Percentiles rank a stretch among this genome's conserved stretches.
Conservation (phyloP, 1,139 yeast species). For the Sugiyamaella castrensis region DNA sequence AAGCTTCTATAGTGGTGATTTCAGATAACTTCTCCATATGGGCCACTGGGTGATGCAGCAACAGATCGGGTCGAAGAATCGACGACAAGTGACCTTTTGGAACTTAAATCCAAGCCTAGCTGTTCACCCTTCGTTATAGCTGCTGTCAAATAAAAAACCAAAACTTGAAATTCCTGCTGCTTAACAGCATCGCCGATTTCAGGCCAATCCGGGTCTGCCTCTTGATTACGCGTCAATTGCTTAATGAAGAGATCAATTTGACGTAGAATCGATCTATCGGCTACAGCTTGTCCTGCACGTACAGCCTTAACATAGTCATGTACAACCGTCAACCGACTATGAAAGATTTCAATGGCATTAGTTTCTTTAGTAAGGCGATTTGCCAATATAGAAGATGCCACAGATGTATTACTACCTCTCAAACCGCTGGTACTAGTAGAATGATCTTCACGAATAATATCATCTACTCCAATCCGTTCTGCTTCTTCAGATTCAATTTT, state of each 20-base stretch:
- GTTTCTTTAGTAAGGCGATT: conserved; percentile 32
- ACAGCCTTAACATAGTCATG: conserved; percentile 28
- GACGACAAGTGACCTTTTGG: background rate
- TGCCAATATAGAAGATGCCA: conserved; percentile 15
- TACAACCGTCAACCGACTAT: conserved; percentile 28
- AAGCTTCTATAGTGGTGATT: too few species aligned
- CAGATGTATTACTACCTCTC: conserved; percentile 4
- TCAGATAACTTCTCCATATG: too few species aligned
- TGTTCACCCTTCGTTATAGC: conserved; percentile 26
- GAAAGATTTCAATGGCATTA: conserved; percentile 35
- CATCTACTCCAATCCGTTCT: conserved; percentile 38
- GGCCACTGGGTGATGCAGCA: too few species aligned
- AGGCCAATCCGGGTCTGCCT: conserved; percentile 1
- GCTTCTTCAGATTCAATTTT: conserved; percentile 37
- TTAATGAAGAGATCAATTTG: conserved; percentile 27
- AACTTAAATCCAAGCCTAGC: conserved; percentile 2
- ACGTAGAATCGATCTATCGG: conserved; percentile 29
- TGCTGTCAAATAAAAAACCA: conserved; percentile 27
- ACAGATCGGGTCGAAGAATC: background rate
- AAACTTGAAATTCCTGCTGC: conserved; percentile 28
- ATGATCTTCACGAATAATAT: conserved; percentile 30
- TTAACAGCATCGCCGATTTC: conserved; percentile 15
- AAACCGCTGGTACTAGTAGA: conserved; percentile 2
- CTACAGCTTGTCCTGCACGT: conserved; percentile 18
- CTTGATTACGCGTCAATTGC: conserved; percentile 6